Percentiles rank a stretch among this genome's conserved stretches.
Conservation (phyloP, 257 asterid species). For the Echium plantagineum region DNA sequence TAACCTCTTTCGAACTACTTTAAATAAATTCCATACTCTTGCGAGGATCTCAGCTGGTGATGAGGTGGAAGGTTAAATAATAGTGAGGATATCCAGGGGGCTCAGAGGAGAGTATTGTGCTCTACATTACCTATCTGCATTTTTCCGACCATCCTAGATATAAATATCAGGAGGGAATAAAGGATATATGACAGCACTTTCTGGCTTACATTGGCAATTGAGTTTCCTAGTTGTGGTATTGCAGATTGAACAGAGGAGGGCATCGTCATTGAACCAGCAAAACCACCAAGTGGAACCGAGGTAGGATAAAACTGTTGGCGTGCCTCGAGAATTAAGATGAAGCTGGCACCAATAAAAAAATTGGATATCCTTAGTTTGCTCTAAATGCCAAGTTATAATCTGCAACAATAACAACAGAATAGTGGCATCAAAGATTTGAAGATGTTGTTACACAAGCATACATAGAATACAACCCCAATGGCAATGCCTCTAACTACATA, state of each 20-base stretch:
- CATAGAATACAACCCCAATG: slow-evolving; percentile 18
- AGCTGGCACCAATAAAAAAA: too few species aligned
- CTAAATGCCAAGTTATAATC: too few species aligned
- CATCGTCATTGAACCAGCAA: slow-evolving; percentile 33
- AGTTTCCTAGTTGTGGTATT: slow-evolving; percentile 29
- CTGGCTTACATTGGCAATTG: slow-evolving; percentile 38
- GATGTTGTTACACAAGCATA: slow-evolving; percentile 39
- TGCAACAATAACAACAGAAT: too few species aligned
- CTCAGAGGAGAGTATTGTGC: slow-evolving; percentile 93
- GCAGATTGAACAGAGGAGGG: slow-evolving; percentile 45
- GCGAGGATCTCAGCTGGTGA: slow-evolving; percentile 76
- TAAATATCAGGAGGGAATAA: slow-evolving; percentile 93
- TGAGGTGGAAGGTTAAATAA: slow-evolving; percentile 66
- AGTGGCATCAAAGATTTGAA: too few species aligned
- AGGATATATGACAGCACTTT: slow-evolving; percentile 69
- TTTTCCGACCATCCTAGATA: slow-evolving; percentile 94
- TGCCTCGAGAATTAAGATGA: slow-evolving; percentile 2
- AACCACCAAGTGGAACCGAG: slow-evolving; percentile 37
- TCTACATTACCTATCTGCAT: slow-evolving; percentile 96
- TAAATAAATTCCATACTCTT: slow-evolving; percentile 78
- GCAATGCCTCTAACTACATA: too few species aligned
- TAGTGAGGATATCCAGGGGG: slow-evolving; percentile 89
- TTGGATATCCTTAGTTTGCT: too few species aligned
- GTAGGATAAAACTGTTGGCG: slow-evolving; percentile 56
- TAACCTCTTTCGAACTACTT: slow-evolving; percentile 72